phyloP scores from a whole-genome alignment of 192 early-diverging fungal species.

The Backusella morwellensis region DNA sequence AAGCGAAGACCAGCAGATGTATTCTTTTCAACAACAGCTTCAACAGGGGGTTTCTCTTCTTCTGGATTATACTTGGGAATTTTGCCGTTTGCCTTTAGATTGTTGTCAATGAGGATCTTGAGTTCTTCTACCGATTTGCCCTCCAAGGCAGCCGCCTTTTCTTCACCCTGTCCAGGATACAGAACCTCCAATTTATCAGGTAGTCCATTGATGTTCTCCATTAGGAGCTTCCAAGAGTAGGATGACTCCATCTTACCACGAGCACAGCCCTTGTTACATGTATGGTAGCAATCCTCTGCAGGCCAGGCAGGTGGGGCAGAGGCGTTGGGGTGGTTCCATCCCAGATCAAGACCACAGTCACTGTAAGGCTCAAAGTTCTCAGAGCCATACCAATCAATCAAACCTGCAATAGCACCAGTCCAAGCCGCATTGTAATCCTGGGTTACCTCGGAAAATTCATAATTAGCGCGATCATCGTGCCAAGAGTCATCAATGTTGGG shows the following conservation, averaged over 20 bases:
- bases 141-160: conserved; percentile 9
- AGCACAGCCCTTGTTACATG: conserved; percentile 38
- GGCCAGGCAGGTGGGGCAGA: conserved; percentile 34
- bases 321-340: conserved; percentile 37
- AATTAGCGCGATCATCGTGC: conserved; percentile 47
- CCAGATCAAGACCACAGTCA: conserved; percentile 37
- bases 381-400: conserved; percentile 38
- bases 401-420: conserved; percentile 34
- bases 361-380: conserved; percentile 35
- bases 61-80: neutral
- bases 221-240: conserved; percentile 30
- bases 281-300: conserved; percentile 40
- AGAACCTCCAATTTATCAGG: conserved; percentile 2
- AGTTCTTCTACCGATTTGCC: conserved; percentile 12
- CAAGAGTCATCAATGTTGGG: conserved; percentile 54
- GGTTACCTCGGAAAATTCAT: conserved; percentile 51
- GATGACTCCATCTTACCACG: conserved; percentile 32
- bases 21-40: neutral
- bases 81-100: neutral
- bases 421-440: conserved; percentile 42
- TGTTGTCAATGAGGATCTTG: neutral
- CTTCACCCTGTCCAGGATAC: conserved; percentile 19
- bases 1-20: neutral
- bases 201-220: neutral
- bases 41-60: neutral